Evolutionary conservation across 2,329 filamentous ascomycete genomes (phyloP).

Genomic region (Grosmannia penicillata): DNA sequence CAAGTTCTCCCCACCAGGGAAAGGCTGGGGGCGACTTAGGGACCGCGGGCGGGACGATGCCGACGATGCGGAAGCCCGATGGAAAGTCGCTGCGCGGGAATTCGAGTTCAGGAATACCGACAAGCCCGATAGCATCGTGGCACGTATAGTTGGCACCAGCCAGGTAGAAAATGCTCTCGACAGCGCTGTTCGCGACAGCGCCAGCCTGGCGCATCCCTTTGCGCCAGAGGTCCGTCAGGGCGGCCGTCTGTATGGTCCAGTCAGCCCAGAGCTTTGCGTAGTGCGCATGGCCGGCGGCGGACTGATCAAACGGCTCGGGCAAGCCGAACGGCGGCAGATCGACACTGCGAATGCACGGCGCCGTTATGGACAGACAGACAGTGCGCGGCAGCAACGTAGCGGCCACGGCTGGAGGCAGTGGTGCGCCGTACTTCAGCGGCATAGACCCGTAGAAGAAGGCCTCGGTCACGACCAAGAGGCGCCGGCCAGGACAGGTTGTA

Average conservation of each 20-base stretch:
- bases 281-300: slow-evolving; percentile 12
- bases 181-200: slow-evolving; percentile 6
- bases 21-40: slow-evolving; percentile 1
- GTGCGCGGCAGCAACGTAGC: slow-evolving; percentile 11
- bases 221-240: slow-evolving; percentile 15
- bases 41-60: slow-evolving; percentile 15
- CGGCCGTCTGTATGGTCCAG: slow-evolving; percentile 13
- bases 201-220: slow-evolving; percentile 16
- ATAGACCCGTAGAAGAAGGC: slow-evolving; percentile 21
- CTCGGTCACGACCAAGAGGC: slow-evolving; percentile 18
- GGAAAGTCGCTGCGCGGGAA: slow-evolving; percentile 23
- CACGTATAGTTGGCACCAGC: slow-evolving; percentile 20
- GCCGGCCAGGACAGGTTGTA: slow-evolving; percentile 7
- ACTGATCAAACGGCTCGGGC: slow-evolving; percentile 16
- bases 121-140: slow-evolving; percentile 20
- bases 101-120: slow-evolving; percentile 22
- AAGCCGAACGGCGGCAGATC: slow-evolving; percentile 20
- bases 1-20: slow-evolving; percentile 21
- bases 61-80: slow-evolving; percentile 18
- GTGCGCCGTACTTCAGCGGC: slow-evolving; percentile 18
- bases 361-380: slow-evolving; percentile 21
- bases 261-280: slow-evolving; percentile 16
- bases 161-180: slow-evolving; percentile 13
- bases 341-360: slow-evolving; percentile 19
- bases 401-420: slow-evolving; percentile 11